Conservation (phyloP, 768 basidiomycete genomes). For the Hericium alpestre region DNA sequence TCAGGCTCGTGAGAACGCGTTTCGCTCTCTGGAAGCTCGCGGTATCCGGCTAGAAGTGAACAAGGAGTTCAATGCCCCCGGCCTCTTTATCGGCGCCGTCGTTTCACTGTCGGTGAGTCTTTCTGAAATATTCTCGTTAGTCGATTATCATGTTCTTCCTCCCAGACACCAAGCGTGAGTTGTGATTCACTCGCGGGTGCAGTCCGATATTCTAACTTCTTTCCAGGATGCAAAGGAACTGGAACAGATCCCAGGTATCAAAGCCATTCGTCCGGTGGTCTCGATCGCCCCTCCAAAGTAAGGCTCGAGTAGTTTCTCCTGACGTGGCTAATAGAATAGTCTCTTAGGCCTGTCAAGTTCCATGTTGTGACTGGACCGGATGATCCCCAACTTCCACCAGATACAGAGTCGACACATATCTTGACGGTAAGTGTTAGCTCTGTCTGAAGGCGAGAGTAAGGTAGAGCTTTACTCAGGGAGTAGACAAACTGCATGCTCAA, state of each 20-base stretch:
- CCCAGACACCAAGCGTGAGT: not conserved
- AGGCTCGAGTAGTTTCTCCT: conserved; percentile 1
- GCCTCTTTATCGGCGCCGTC: conserved; percentile 50
- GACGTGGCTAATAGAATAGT: not conserved
- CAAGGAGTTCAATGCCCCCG: conserved; percentile 40
- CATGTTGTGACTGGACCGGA: conserved; percentile 31
- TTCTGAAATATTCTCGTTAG: not conserved
- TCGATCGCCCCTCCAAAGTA: conserved; percentile 33
- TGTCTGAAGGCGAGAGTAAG: not conserved
- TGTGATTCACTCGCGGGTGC: too few species aligned
- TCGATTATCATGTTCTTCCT: not conserved
- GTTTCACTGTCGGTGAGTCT: conserved; percentile 35
- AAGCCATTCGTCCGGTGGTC: conserved; percentile 46
- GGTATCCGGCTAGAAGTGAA: conserved; percentile 34
- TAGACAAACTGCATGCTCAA: conserved; percentile 52
- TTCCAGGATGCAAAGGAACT: conserved; percentile 38
- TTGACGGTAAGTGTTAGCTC: conserved; percentile 31
- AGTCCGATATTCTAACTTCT: not conserved
- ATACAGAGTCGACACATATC: conserved; percentile 41
- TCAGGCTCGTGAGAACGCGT: conserved; percentile 42
- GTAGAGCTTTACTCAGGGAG: conserved; percentile 31
- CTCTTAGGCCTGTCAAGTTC: conserved; percentile 32
- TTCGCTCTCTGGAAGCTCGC: conserved; percentile 33
- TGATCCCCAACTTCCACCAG: conserved; percentile 34
- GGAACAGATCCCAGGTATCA: conserved; percentile 37